Base-by-base conservation (phyloP, 306 rosid genomes). In the Albizia julibrissin region DNA sequence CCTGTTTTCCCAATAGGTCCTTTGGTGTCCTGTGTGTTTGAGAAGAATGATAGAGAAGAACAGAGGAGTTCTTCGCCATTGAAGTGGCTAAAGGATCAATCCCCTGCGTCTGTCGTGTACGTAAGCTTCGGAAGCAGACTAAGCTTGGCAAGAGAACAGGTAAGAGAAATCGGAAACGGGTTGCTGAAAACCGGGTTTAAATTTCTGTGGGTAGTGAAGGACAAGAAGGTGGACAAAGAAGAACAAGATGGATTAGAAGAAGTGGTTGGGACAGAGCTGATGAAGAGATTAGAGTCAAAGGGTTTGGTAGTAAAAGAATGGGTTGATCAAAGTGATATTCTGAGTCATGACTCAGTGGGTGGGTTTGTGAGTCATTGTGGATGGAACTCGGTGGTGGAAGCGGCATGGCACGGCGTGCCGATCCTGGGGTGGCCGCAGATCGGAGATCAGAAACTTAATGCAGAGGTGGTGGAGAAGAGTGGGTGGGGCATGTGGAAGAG, bases 311-410 rank as follows among this genome's bases (percentile, higher is more conserved):
- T 89, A 71, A 89, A 80, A 43, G 44, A 54, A 7, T 91, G 93
- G 91, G 91, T 87, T 19, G 81, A 87, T 33, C 93, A 91, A 80
- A 39, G 49, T 19, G 79, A 84, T 16, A 82, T 89, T 42, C 40
- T 89, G 39, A 75, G 76, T 6, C 89, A 91, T 62, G 74, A 14
- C 10, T 84, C 89, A 10, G 81, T 91, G 65, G 89, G 89, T 8
- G 89, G 93, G 21, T 89, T 91, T 73, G 29, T 91, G 39, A 87
- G 90, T 84, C 95, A 91, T 22, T 81, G 87, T 68, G 95, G 95
- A 11, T 87, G 91, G 89, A 91, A 86, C 22, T 91, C 93, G 5
- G 65, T 84, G 27, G 37, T 70, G 5, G 95, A 91, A 56, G 93
- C 93, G 2, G 87, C 85, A 0, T 73, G 78, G 73, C 21, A 83